These are phyloP conservation scores for Populus hybrid DNA, from an alignment of 441 rosid genomes.

Conservation along the genomic window DNA sequence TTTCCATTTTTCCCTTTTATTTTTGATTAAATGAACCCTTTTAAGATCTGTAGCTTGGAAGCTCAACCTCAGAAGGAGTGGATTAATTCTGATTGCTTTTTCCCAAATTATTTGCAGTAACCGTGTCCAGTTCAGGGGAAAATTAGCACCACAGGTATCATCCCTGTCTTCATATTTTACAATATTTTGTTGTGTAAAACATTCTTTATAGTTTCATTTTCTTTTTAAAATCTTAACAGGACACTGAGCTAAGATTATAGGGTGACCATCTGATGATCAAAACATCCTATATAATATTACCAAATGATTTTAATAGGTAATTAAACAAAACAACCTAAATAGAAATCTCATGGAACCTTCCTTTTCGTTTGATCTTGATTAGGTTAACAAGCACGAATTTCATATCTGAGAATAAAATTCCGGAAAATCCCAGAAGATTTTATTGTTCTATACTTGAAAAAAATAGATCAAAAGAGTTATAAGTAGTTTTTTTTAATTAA, in stretches of 20 bases:
- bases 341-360: not conserved
- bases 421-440: not conserved
- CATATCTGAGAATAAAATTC: not conserved
- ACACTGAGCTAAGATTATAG: not conserved
- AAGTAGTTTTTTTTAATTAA: no score
- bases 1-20: no score
- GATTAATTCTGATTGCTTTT: no score
- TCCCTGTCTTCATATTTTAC: not conserved
- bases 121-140: no score
- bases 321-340: not conserved
- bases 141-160: no score
- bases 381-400: not conserved
- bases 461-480: no score
- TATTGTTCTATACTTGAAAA: no score
- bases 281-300: not conserved
- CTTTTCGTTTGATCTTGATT: not conserved
- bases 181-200: not conserved
- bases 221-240: not conserved
- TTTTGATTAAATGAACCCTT: no score
- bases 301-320: not conserved
- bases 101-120: no score
- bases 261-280: not conserved
- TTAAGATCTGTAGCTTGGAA: no score
- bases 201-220: not conserved
- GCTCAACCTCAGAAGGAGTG: not conserved